phyloP scores from a whole-genome alignment of 768 basidiomycete genomes.

The Naematelia aurantialba region DNA sequence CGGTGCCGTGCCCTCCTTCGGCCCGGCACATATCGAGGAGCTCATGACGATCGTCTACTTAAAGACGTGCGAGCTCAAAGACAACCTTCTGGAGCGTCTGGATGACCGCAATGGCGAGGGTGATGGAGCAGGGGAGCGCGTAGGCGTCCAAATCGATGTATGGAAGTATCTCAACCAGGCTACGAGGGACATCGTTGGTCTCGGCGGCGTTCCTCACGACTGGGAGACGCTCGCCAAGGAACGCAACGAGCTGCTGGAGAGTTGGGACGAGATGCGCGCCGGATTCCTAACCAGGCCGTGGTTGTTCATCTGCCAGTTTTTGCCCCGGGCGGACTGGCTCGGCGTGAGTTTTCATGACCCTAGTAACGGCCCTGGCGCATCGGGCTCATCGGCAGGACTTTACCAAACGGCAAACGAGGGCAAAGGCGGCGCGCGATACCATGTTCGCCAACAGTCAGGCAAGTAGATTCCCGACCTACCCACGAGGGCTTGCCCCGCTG shows the following conservation, averaged over 20 bases:
- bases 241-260: constrained; percentile 77
- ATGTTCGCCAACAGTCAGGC: not conserved
- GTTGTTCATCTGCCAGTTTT: constrained; percentile 46
- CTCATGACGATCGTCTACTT: not conserved
- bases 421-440: not conserved
- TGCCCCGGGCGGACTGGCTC: constrained; percentile 1
- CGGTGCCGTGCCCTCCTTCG: not conserved
- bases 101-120: not conserved
- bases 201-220: constrained; percentile 66
- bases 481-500: not conserved
- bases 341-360: not conserved
- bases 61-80: not conserved
- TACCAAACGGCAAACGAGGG: not conserved
- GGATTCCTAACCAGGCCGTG: constrained; percentile 1
- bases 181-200: constrained; percentile 70
- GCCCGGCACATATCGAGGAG: not conserved
- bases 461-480: not conserved
- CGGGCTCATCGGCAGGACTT: constrained; percentile 38
- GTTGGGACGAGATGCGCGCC: constrained; percentile 48
- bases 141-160: too few relatives aligned
- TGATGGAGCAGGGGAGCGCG: not conserved
- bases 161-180: constrained; percentile 53
- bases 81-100: not conserved
- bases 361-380: not conserved
- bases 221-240: constrained; percentile 78